phyloP scores from a whole-genome alignment of 257 asterid genomes.

The Striga asiatica region DNA sequence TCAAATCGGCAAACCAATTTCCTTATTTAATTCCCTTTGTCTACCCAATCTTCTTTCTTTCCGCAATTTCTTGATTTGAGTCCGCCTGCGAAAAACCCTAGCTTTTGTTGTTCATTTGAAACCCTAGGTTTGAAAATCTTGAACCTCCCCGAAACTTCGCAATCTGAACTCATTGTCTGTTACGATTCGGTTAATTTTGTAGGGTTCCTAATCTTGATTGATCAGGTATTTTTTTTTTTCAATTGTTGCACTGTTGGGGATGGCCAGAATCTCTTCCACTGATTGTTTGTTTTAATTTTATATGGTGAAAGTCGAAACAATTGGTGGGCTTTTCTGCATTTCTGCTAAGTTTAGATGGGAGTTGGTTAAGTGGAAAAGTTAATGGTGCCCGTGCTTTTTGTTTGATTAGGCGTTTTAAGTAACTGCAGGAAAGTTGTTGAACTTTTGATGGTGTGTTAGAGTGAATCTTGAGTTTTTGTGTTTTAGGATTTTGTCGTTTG shows the following conservation, averaged over 20 bases:
- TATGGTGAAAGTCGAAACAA: neutral
- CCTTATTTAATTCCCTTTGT: neutral
- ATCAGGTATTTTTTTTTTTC: slow-evolving; percentile 15
- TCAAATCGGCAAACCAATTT: slow-evolving; percentile 8
- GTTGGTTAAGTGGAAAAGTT: neutral
- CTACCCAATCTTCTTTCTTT: neutral
- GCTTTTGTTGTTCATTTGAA: slow-evolving; percentile 10
- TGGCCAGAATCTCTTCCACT: neutral
- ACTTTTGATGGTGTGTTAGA: neutral
- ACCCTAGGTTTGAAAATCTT: slow-evolving; percentile 4
- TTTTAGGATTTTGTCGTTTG: neutral
- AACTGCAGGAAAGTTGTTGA: neutral
- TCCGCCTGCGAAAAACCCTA: slow-evolving; percentile 22
- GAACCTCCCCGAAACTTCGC: slow-evolving; percentile 1
- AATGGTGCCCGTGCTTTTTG: neutral
- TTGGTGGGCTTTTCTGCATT: neutral
- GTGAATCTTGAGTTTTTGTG: neutral
- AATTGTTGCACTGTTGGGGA: neutral
- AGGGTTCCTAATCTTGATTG: slow-evolving; percentile 4
- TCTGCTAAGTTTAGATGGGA: neutral
- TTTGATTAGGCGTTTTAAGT: neutral
- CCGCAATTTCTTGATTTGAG: slow-evolving; percentile 7
- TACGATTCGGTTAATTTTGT: neutral
- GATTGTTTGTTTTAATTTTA: neutral
- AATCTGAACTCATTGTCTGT: slow-evolving; percentile 15